Base-by-base conservation (phyloP, 306 rosid genomes). In the Pueraria montana region DNA sequence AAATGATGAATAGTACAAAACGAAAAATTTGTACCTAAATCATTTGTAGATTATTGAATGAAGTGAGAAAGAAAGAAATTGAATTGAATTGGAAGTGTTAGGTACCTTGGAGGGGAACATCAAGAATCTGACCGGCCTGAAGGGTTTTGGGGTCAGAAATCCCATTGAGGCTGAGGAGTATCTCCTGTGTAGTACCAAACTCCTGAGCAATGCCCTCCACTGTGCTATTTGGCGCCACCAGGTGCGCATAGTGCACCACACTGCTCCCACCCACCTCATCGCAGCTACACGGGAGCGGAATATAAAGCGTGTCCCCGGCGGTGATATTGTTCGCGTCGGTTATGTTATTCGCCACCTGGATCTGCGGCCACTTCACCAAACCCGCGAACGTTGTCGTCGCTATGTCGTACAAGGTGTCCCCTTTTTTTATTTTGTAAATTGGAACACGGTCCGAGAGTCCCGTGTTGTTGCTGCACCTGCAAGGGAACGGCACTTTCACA, bases 251-350 rank as follows among this genome's bases (percentile, higher is more conserved):
- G 61, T 96, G 99, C 23, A 93, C 87, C 12, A 92, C 98, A 10
- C 17, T 58, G 0, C 0, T 12, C 12, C 81, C 92, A 18, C 30
- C 77, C 83, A 92, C 96, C 6, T 50, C n/a, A 18, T 96, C 99
- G 71, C 98, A 93, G 89, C 99, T 93, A 59, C 99, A 96, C 0
- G 98, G 99, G 58, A 96, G 74, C 0, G 99, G 99, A 77, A 95
- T 90, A 90, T 79, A 70, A 70, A 95, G 21, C 12, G 46, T 2
- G 82, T 78, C 87, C 4, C 94, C 96, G 0, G 34, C 8, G 0
- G 0, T 0, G 21, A 95, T 95, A 9, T 13, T 1, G 7, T 26
- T 6, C 12, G 84, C 18, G 50, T 91, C 21, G 0, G 82, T 0
- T 1, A 96, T 26, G 0, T 59, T 18, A 76, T 90, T 96, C 0